phyloP scores from a whole-genome alignment of 2,329 filamentous ascomycete species.

The Sphaerulina populicola region DNA sequence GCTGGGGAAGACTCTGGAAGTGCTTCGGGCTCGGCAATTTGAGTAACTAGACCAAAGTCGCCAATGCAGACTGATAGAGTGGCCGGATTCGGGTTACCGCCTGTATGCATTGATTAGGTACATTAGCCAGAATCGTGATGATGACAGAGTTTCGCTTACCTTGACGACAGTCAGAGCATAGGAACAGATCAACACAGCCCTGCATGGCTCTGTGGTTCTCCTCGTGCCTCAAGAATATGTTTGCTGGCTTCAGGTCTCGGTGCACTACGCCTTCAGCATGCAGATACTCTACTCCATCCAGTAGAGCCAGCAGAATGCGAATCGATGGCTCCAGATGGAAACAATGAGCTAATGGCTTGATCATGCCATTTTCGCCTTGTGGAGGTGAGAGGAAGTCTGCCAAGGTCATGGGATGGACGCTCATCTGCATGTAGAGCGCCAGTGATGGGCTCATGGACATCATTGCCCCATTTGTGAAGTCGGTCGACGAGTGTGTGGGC shows the following conservation, averaged over 20 bases:
- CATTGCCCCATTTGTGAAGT: constrained; percentile 7
- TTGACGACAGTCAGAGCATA: constrained; percentile 40
- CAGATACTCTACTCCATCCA: constrained; percentile 57
- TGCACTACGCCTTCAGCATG: constrained; percentile 55
- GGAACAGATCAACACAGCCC: constrained; percentile 41
- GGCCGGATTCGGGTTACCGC: constrained; percentile 14
- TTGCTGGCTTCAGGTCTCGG: constrained; percentile 60
- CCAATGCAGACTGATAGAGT: constrained; percentile 50
- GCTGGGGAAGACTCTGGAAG: constrained; percentile 1
- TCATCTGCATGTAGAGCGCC: constrained; percentile 61
- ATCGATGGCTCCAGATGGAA: constrained; percentile 53
- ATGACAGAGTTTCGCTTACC: background rate
- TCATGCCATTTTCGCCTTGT: constrained; percentile 6
- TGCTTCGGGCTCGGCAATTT: constrained; percentile 37
- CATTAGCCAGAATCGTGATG: background rate
- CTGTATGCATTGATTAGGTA: background rate
- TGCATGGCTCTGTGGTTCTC: constrained; percentile 21
- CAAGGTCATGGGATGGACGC: constrained; percentile 54
- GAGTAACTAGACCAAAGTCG: constrained; percentile 58
- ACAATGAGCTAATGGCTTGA: constrained; percentile 45
- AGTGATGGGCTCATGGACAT: constrained; percentile 29
- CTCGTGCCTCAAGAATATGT: constrained; percentile 54
- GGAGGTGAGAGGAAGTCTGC: constrained; percentile 48
- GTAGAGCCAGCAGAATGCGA: constrained; percentile 50
- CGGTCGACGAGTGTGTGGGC: constrained; percentile 4